Evolutionary conservation across 129 eudicot species (phyloP).

Genomic region (Dittrichia graveolens): DNA sequence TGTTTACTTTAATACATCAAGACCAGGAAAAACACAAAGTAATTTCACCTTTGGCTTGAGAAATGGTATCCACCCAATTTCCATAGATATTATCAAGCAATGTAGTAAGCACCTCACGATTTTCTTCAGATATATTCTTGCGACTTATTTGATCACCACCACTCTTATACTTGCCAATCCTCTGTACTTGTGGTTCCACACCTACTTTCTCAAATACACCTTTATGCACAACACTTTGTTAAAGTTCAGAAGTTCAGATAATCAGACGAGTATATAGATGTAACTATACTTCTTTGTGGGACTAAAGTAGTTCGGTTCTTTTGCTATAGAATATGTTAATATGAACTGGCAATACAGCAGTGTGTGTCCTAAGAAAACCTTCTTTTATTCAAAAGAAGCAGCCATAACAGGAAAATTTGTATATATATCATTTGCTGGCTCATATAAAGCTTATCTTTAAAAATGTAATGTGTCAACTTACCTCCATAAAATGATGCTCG

Average conservation of each 20-base stretch:
- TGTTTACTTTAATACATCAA: slow-evolving; percentile 21
- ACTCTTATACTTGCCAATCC: slow-evolving; percentile 96
- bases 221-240: slow-evolving; percentile 38
- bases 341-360: too few relatives aligned
- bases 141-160: slow-evolving; percentile 80
- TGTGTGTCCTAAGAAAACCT: too few relatives aligned
- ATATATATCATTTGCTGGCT: too few relatives aligned
- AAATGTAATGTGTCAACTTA: slow-evolving; percentile 27
- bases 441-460: neutral
- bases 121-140: slow-evolving; percentile 75
- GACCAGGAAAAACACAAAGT: slow-evolving; percentile 18
- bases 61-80: slow-evolving; percentile 73
- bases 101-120: slow-evolving; percentile 88
- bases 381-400: too few relatives aligned
- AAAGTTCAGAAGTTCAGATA: slow-evolving; percentile 22
- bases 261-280: too few relatives aligned
- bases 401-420: too few relatives aligned
- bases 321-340: too few relatives aligned
- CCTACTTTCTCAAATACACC: slow-evolving; percentile 87
- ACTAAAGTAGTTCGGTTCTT: too few relatives aligned
- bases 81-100: slow-evolving; percentile 76
- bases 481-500: slow-evolving; percentile 84
- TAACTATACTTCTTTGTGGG: too few relatives aligned
- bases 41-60: slow-evolving; percentile 64
- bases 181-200: slow-evolving; percentile 82